Conservation (phyloP, 495 filamentous ascomycete species). For the Penicillium simplicissimum region DNA sequence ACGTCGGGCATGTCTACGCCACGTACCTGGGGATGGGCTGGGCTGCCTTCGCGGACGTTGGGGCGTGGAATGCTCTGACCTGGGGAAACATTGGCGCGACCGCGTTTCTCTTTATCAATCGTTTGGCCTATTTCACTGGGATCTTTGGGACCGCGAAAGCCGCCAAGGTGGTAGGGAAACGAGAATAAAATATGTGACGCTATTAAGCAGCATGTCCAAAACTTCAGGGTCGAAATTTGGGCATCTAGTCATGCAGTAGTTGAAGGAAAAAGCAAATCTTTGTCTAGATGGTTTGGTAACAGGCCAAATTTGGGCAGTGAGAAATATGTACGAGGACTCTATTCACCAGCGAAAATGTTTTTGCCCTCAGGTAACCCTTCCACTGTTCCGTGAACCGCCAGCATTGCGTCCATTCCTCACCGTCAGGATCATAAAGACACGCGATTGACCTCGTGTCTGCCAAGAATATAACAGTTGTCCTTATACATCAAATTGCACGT, state of each 20-base stretch:
- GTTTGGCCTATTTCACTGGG: constrained; percentile 58
- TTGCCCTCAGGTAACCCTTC: too few relatives aligned
- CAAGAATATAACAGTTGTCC: too few relatives aligned
- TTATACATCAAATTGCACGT: too few relatives aligned
- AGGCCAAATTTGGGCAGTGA: too few relatives aligned
- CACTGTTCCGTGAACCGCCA: too few relatives aligned
- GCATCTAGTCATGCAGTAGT: neutral
- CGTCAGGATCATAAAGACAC: too few relatives aligned
- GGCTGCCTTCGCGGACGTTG: constrained; percentile 52
- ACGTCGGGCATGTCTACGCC: constrained; percentile 68
- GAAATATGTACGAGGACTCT: too few relatives aligned
- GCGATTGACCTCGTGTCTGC: too few relatives aligned
- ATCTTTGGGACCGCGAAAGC: constrained; percentile 51
- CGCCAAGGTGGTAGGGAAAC: constrained; percentile 29
- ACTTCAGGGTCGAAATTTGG: neutral
- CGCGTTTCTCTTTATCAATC: constrained; percentile 52
- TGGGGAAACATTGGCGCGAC: constrained; percentile 75
- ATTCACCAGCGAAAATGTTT: too few relatives aligned
- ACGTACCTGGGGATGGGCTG: constrained; percentile 60
- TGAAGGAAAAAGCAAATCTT: too few relatives aligned
- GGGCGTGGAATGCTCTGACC: constrained; percentile 65
- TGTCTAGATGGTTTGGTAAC: too few relatives aligned
- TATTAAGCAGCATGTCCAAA: neutral
- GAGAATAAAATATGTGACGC: constrained; percentile 16
- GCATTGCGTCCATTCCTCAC: too few relatives aligned